These are phyloP conservation scores for Neofusicoccum laricinum DNA, from an alignment of 2,329 filamentous ascomycete species.

Conservation along the genomic window DNA sequence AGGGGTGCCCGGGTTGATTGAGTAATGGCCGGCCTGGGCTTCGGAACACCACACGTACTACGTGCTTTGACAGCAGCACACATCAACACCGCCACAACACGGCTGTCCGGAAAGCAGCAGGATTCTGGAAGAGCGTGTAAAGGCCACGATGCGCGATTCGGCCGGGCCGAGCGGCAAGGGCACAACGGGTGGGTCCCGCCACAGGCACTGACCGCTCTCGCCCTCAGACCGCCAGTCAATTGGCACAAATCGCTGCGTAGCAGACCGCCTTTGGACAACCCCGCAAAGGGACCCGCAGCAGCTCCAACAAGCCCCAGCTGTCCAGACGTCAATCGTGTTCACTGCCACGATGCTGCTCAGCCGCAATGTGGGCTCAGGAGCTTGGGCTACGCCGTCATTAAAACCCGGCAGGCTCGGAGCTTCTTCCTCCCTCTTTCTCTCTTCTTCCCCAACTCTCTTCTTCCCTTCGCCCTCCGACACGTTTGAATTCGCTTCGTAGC, in stretches of 20 bases:
- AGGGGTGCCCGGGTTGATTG: neutral
- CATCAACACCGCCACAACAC: neutral
- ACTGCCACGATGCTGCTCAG: constrained; percentile 6
- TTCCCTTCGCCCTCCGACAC: neutral
- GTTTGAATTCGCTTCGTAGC: neutral
- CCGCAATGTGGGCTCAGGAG: neutral
- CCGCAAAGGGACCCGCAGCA: constrained; percentile 1
- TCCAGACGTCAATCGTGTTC: neutral
- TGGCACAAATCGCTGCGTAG: neutral
- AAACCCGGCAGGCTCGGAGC: neutral
- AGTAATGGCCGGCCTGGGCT: neutral
- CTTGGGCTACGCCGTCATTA: neutral
- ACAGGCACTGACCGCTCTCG: constrained; percentile 4
- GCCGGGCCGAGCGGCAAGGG: constrained; percentile 11
- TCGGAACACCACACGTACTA: neutral
- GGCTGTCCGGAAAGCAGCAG: constrained; percentile 1
- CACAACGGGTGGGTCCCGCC: neutral
- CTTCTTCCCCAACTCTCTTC: no score
- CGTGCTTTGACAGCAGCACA: neutral
- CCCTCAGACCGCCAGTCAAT: neutral
- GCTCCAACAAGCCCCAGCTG: constrained; percentile 3
- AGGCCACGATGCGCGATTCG: constrained; percentile 7
- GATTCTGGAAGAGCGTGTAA: neutral
- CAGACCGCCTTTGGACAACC: constrained; percentile 1
- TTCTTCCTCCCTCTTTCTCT: neutral